Evolutionary conservation across 345 rosid species (phyloP), one percentile per base, ranked within the genome.

Genomic region (Gynandropsis gynandra): DNA sequence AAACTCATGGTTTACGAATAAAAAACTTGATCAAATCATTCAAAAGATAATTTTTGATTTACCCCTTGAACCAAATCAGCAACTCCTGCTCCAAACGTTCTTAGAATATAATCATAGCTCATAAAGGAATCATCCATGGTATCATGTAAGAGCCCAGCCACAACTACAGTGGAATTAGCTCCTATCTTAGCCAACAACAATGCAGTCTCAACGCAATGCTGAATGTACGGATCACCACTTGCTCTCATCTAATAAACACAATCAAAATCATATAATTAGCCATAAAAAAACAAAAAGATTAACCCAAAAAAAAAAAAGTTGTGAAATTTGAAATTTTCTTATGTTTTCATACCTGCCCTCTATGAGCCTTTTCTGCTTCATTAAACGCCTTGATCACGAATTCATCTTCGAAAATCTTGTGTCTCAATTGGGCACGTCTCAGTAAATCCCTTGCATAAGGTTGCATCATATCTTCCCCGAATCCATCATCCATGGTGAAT

Each of bases 31-130:
- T 9, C 40, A 36, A 4, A 36, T 9, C 40, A 36, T 9, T 9
- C n/a, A 36, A 10, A 7, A 36, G 24, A 16, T 65, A 32, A 4
- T 53, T 64, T 46, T 5, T 18, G 10, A 58, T 89, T 73, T 66
- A 92, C 98, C 96, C 95, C 95, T 79, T 82, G 78, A 18, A 92
- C 96, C 64, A 92, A 69, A 68, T 92, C 87, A 49, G 98, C 96
- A 61, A 82, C 87, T 12, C 87, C 95, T 9, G 86, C 79, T 47
- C 96, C 96, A 63, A 87, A 87, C 41, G 83, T 80, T 59, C 66
- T 47, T n/a, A 65, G 68, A 16, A 92, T 70, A 46, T 82, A 69
- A 52, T 81, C 87, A 66, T 82, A 82, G 62, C 80, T 77, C 61
- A 87, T 52, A 51, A 74, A 84, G 2, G 98, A 70, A 67, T 92